Base-by-base conservation (phyloP, 2,329 filamentous ascomycete species). In the Curvularia verruculosa region DNA sequence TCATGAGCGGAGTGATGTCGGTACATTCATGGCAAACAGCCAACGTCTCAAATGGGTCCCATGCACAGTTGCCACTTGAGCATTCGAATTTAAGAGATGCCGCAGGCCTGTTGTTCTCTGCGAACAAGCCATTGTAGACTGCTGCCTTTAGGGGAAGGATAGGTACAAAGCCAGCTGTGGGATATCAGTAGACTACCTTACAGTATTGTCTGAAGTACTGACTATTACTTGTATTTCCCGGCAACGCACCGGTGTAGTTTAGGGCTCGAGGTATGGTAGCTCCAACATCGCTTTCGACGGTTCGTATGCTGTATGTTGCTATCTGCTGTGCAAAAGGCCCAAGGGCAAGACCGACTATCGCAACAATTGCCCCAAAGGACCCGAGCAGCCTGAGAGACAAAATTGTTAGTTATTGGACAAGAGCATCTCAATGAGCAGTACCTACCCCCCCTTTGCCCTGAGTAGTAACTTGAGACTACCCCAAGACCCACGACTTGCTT, bases 401-500 rank as follows among this genome's bases (percentile, higher is more conserved):
- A 24, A 31, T 10, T 29, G n/a, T 61, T 18, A 61, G 46, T 23
- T 23, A 37, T 43, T 13, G n/a, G 15, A 4, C 3, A 18, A 23
- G 13, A 26, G 28, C 3, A 9, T 29, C 18, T 13, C 21, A 24
- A 26, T 10, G 28, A 21, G 37, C 29, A 19, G 40, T 29, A 54
- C 52, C 4, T 59, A 61, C 56, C 59, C 59, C 52, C 56, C 59
- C 34, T 53, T 47, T 5, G 40, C 53, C 13, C 41, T 59, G 10
- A 41, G n/a, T 10, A 61, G 29, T 47, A 61, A 34, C 44, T 57
- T 61, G 28, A 54, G 39, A 23, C 49, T 44, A 15, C 59, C 59
- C 52, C 59, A 61, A 5, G 59, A 54, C n/a, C 59, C 59, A 39
- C 59, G 59, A 54, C 56, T 61, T 13, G 59, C 59, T 23, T 61